Evolutionary conservation across 352 stramenopile species (phyloP), one percentile per base, ranked within the genome.

Genomic region (Globisporangium lucens): DNA sequence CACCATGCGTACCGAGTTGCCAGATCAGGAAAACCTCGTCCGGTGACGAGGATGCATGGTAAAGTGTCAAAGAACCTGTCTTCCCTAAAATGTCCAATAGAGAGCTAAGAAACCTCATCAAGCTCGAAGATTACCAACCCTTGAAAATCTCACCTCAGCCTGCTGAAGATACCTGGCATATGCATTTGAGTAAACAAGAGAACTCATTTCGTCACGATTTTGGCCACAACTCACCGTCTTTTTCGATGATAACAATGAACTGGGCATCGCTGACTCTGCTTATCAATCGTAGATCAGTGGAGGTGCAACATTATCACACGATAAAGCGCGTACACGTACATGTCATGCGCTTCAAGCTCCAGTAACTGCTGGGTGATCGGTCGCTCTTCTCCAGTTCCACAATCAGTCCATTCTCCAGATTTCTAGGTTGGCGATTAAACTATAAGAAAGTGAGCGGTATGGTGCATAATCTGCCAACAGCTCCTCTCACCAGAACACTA

Each of bases 191-290:
- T 49, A 49, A 20, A 12, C 17, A 15, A 61, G 29, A 1, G 3
- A 47, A 5, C 17, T 30, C 33, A 27, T 46, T n/a, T 20, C 10
- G 17, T 29, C n/a, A 3, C 2, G 20, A 12, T 0, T 41, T 65
- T n/a, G 9, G 53, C 65, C 71, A 24, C 35, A 24, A 36, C 64
- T 38, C 9, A 95, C 96, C 94, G 57, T 99, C 96, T 72, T 99
- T 99, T 73, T 99, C 96, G 46, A 99, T 81, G 3, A 99, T 89
- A 6, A 99, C 56, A 65, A 99, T 98, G 65, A 73, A 98, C 46
- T 78, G 76, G 27, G 94, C 92, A 63, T 89, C 75, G 56, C 80
- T 91, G 65, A 64, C 61, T 13, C 87, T 95, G 49, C n/a, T 38
- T 29, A 22, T 7, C n/a, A 24, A 41, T 3, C 58, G 30, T 6